Evolutionary conservation across 2,329 filamentous ascomycete genomes (phyloP), one percentile per base, ranked within the genome.

Genomic region (Penicillium aurantiogriseum): DNA sequence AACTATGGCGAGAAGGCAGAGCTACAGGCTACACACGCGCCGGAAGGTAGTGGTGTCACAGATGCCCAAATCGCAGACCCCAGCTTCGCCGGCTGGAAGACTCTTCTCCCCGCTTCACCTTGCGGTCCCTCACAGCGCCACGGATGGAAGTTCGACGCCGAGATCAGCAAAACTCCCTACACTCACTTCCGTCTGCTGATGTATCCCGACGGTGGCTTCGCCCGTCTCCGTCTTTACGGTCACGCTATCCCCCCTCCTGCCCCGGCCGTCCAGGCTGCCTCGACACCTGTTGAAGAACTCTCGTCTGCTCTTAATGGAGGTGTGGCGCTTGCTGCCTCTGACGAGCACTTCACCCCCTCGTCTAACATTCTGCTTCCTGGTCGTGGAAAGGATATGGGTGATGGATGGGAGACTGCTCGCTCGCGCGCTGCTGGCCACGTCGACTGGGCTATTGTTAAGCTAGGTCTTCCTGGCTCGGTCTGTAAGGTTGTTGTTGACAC

Each of bases 201-300:
- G 76, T 79, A 76, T 62, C 77, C 77, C 0, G 77, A 80, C 49
- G 77, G 77, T 38, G 77, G 77, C 0, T 76, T 80, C 59, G 75
- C 75, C 5, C 63, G 77, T 35, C 61, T 79, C 31, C 65, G 77
- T 23, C 64, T 79, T 1, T 79, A 78, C 56, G 77, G 77, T 2
- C 69, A 72, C 52, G 77, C 74, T 1, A 72, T 77, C 11, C 73
- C 76, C 0, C 70, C 75, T 1, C 57, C 70, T 8, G 56, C 65
- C 5, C 43, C 38, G 3, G 19, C 38, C 0, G 15, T 19, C 29
- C 25, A 23, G 15, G 38, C 13, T 19, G 25, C 25, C 2, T 40
- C 38, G 2, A 15, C 40, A 10, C 62, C 66, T 15, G 19, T 69
- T 5, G 75, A 78, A 57, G 76, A 78, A 54, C 70, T 78, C 13